These are phyloP conservation scores for Hapsidospora chrysogenum DNA, from an alignment of 495 filamentous ascomycete species.

Conservation along the genomic window DNA sequence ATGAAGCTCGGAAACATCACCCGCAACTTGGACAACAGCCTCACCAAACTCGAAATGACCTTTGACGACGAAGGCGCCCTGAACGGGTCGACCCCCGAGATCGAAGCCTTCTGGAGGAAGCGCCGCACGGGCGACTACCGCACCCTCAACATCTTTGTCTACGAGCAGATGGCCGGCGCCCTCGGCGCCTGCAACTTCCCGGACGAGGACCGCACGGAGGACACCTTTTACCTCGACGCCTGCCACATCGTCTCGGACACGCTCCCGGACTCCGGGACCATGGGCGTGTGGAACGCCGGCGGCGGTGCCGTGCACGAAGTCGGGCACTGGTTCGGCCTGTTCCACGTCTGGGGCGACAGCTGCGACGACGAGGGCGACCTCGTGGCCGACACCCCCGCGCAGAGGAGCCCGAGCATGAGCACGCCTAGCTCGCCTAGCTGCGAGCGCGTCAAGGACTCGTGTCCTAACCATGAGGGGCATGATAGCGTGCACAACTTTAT, in stretches of 20 bases:
- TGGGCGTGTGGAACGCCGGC: slow-evolving; percentile 40
- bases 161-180: slow-evolving; percentile 27
- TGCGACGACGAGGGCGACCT: slow-evolving; percentile 37
- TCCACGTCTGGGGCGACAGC: slow-evolving; percentile 49
- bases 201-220: slow-evolving; percentile 12
- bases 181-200: slow-evolving; percentile 44
- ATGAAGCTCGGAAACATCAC: too few relatives aligned
- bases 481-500: slow-evolving; percentile 51
- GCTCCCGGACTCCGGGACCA: slow-evolving; percentile 33
- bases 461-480: slow-evolving; percentile 24
- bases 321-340: slow-evolving; percentile 49
- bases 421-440: too few relatives aligned
- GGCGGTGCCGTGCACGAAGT: slow-evolving; percentile 46
- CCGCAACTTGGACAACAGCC: too few relatives aligned
- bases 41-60: too few relatives aligned
- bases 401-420: slow-evolving; percentile 27
- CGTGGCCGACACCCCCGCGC: slow-evolving; percentile 40
- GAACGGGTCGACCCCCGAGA: too few relatives aligned
- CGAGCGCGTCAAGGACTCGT: slow-evolving; percentile 35
- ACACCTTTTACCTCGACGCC: slow-evolving; percentile 34
- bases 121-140: slow-evolving; percentile 43
- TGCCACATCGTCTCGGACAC: slow-evolving; percentile 37
- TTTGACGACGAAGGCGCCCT: too few relatives aligned
- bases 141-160: slow-evolving; percentile 49
- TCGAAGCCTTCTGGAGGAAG: too few relatives aligned